Base-by-base conservation (phyloP, 176 grass and related monocot species). In the Neostapfia colusana region DNA sequence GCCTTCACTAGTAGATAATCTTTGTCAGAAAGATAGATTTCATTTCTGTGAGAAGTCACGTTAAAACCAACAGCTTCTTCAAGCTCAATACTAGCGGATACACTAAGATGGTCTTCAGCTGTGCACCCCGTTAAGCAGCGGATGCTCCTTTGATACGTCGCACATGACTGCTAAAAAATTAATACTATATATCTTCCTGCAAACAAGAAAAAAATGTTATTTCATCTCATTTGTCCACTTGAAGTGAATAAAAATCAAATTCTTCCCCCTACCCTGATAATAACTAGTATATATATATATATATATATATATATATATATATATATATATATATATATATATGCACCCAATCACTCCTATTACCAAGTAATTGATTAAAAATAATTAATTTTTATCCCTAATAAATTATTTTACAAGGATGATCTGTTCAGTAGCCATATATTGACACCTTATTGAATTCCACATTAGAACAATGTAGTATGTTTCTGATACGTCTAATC, bases 1-100 rank as follows among this genome's bases (percentile, higher is more conserved):
- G 14, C 26, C 49, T 73, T 85, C 62, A 85, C 27, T 34, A 20
- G 40, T 85, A n/a, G 60, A 66, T 79, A 73, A 55, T 74, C 48
- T 79, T 78, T 57, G 49, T 46, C n/a, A 79, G 75, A 45, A 66
- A 65, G 59, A 66, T 48, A 20, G 7, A 78, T 72, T 15, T 67
- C 49, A 20, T 74, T 85, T 85, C 69, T 41, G 48, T 72, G n/a
- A 14, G 63, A 58, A 79, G 49, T 72, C 40, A 73, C 26, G 21
- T 28, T 72, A 71, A 35, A 72, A 14, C 57, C 45, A 68, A 70
- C 65, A 70, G 28, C 67, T 68, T 49, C 70, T 76, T 67, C 23
- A 10, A 63, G 45, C 11, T 31, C 34, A 70, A 82, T 10, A 79
- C 43, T 45, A 55, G 35, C 26, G 10, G 31, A 51, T 53, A 35